These are phyloP conservation scores for Brassica juncea DNA, from an alignment of 345 rosid genomes.

Conservation along the genomic window DNA sequence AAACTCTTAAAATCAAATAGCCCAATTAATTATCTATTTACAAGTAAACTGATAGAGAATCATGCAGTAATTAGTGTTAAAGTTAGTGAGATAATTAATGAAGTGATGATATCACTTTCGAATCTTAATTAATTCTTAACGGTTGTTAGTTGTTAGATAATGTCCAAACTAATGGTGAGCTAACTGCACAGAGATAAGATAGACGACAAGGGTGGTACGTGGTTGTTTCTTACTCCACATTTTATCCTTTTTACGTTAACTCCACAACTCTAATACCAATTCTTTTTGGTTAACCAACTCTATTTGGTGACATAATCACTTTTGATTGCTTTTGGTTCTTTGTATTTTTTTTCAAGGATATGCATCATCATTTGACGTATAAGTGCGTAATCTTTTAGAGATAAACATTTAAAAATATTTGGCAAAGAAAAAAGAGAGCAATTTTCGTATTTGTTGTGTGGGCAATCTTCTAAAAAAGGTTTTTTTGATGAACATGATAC, in stretches of 20 bases:
- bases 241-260: conserved; percentile 14
- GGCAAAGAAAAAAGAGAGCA: neutral
- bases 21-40: neutral
- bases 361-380: neutral
- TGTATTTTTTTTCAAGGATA: neutral
- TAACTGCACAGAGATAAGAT: neutral
- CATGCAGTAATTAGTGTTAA: conserved; percentile 1
- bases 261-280: neutral
- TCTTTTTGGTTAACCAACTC: neutral
- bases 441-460: neutral
- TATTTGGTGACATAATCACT: conserved; percentile 7
- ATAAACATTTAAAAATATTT: neutral
- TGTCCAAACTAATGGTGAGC: conserved; percentile 9
- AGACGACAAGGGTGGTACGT: conserved; percentile 22
- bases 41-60: neutral
- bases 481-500: neutral
- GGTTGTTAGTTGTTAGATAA: conserved; percentile 18
- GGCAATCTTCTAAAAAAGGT: neutral
- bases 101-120: conserved; percentile 28
- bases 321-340: neutral
- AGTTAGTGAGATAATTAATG: conserved; percentile 22
- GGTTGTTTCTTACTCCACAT: conserved; percentile 10
- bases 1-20: neutral
- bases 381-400: neutral
- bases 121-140: conserved; percentile 10